These are phyloP conservation scores for Wickerhamomyces subpelliculosus DNA, from an alignment of 805 yeast species.

Conservation along the genomic window DNA sequence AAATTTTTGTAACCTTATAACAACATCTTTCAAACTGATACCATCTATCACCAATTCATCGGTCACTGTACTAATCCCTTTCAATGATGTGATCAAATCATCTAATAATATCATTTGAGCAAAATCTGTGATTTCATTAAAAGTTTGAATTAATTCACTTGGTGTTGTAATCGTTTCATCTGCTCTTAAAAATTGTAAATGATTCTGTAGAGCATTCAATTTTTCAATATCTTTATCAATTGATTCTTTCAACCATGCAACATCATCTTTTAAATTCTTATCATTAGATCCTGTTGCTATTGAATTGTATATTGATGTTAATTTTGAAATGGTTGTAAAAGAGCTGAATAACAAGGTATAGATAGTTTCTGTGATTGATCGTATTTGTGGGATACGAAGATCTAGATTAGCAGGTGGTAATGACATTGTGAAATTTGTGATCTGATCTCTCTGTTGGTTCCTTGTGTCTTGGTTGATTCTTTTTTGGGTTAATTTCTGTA, in stretches of 20 bases:
- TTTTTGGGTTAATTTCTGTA: neutral
- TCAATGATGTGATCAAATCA: conserved; percentile 9
- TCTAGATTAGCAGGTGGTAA: conserved; percentile 8
- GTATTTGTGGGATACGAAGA: conserved; percentile 5
- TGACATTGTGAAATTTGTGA: conserved; percentile 5
- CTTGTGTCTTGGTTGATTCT: neutral
- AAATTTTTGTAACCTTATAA: neutral
- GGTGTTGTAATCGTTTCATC: conserved; percentile 15
- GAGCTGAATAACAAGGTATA: conserved; percentile 10
- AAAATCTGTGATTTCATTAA: conserved; percentile 13
- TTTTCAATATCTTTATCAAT: conserved; percentile 7
- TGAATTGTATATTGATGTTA: conserved; percentile 1
- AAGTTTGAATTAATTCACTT: conserved; percentile 11
- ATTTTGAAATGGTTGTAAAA: conserved; percentile 6
- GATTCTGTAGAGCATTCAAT: conserved; percentile 7
- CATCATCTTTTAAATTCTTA: conserved; percentile 8
- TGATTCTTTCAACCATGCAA: conserved; percentile 13
- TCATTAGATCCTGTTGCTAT: conserved; percentile 1
- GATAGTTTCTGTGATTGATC: conserved; percentile 5
- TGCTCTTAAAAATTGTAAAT: conserved; percentile 11
- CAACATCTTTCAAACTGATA: neutral
- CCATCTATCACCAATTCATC: neutral
- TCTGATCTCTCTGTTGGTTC: neutral
- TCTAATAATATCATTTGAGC: conserved; percentile 8
- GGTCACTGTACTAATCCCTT: conserved; percentile 1